These are phyloP conservation scores for Scenedesmus sp. DNA, from an alignment of 163 green algal genomes.

Conservation along the genomic window DNA sequence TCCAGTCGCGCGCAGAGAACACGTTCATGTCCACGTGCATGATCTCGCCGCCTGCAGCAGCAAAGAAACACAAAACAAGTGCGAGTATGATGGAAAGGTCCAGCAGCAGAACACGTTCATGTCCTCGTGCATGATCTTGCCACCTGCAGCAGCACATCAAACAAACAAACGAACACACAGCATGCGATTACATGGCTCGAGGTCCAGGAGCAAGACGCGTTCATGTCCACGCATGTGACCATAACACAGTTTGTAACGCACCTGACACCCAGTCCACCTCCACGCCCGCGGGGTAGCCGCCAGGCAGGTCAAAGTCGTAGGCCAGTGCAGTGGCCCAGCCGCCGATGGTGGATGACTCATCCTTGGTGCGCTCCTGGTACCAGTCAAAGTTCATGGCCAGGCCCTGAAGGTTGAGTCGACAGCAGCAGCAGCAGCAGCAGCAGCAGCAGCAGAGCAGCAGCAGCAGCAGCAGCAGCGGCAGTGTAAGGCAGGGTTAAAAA, in stretches of 20 bases:
- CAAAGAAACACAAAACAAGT: slow-evolving; percentile 28
- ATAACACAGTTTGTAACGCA: not conserved
- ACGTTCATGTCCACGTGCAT: slow-evolving; percentile 67
- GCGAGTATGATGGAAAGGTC: too few relatives aligned
- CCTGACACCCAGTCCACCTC: slow-evolving; percentile 46
- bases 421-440: not conserved
- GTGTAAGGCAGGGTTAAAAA: not conserved
- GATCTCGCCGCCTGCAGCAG: slow-evolving; percentile 44
- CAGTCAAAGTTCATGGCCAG: slow-evolving; percentile 69
- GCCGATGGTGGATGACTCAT: slow-evolving; percentile 47
- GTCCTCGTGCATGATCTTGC: slow-evolving; percentile 49
- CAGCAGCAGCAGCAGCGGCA: not conserved
- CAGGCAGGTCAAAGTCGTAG: slow-evolving; percentile 65
- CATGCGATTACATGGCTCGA: too few relatives aligned
- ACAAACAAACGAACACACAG: not conserved
- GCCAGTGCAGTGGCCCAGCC: slow-evolving; percentile 63
- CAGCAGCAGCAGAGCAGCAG: not conserved
- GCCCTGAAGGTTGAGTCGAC: slow-evolving; percentile 39
- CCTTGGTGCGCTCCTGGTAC: slow-evolving; percentile 65
- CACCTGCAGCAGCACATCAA: not conserved
- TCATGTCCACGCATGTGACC: too few relatives aligned
- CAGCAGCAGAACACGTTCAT: slow-evolving; percentile 59
- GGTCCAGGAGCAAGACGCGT: too few relatives aligned
- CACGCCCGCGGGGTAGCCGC: slow-evolving; percentile 41
- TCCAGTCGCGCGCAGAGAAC: slow-evolving; percentile 62